Evolutionary conservation across 805 yeast genomes (phyloP).

Genomic region (Pichia exigua): DNA sequence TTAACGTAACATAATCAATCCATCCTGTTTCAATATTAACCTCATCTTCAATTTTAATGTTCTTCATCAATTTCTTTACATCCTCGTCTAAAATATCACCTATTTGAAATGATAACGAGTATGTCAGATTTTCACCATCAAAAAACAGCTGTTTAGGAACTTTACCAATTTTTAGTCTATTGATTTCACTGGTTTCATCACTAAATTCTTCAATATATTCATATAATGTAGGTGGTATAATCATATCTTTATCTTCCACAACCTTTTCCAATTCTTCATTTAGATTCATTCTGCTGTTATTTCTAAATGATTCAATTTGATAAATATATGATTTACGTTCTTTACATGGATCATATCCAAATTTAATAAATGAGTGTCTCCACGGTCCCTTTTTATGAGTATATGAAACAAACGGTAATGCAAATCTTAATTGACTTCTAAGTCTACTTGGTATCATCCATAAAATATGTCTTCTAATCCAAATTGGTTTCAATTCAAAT

Average conservation of each 20-base stretch:
- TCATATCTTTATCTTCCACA: constrained; percentile 18
- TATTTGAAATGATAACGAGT: constrained; percentile 65
- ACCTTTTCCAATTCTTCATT: constrained; percentile 19
- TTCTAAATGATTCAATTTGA: constrained; percentile 81
- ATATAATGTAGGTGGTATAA: constrained; percentile 23
- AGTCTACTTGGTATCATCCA: constrained; percentile 43
- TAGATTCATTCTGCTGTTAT: constrained; percentile 7
- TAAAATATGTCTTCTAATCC: constrained; percentile 71
- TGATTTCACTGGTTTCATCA: constrained; percentile 18
- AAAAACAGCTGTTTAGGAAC: constrained; percentile 50
- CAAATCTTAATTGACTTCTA: constrained; percentile 50
- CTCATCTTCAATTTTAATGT: constrained; percentile 31
- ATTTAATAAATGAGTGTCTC: constrained; percentile 75
- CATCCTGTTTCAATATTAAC: constrained; percentile 72
- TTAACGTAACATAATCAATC: constrained; percentile 56
- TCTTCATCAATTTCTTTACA: constrained; percentile 36
- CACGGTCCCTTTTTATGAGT: constrained; percentile 88
- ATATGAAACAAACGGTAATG: constrained; percentile 79
- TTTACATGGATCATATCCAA: constrained; percentile 69
- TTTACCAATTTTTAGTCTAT: constrained; percentile 17
- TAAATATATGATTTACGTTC: constrained; percentile 49
- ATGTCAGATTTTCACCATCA: constrained; percentile 64
- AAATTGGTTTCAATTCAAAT: constrained; percentile 69
- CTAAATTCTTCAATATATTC: constrained; percentile 15
- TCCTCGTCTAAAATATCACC: constrained; percentile 71